These are phyloP conservation scores for Podosphaera aphanis DNA, from an alignment of 2,329 filamentous ascomycete species.

Conservation along the genomic window DNA sequence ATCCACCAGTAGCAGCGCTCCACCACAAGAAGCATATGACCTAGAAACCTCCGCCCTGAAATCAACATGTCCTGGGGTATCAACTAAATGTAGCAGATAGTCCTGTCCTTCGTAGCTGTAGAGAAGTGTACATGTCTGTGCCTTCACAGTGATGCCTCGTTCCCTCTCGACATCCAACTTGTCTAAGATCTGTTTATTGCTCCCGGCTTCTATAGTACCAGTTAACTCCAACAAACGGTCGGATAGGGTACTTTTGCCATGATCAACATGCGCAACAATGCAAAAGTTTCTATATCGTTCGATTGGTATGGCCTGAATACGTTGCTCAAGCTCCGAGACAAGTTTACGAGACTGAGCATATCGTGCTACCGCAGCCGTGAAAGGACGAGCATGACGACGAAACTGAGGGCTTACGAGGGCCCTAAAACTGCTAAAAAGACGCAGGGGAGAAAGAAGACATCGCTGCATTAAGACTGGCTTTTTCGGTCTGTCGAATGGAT, in stretches of 20 bases:
- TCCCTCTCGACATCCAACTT: conserved; percentile 93
- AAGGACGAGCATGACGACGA: conserved; percentile 6
- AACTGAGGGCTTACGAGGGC: conserved; percentile 8
- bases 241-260: conserved; percentile 90
- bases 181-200: conserved; percentile 88
- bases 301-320: conserved; percentile 54
- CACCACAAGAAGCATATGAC: conserved; percentile 88
- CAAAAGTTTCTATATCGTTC: conserved; percentile 83
- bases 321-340: conserved; percentile 25
- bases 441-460: conserved; percentile 15
- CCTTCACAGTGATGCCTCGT: conserved; percentile 93
- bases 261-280: conserved; percentile 95
- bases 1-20: conserved; percentile 78
- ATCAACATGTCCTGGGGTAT: conserved; percentile 93
- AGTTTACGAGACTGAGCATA: conserved; percentile 14
- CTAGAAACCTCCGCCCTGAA: conserved; percentile 90
- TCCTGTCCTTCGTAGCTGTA: conserved; percentile 70
- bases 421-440: conserved; percentile 16
- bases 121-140: conserved; percentile 94
- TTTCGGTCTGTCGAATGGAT: too few relatives aligned
- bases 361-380: conserved; percentile 13
- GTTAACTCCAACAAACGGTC: conserved; percentile 85
- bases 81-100: conserved; percentile 83
- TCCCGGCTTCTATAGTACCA: conserved; percentile 66
- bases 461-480: conserved; percentile 14